Conservation (phyloP, 495 filamentous ascomycete genomes). For the Apiosordaria backusii region DNA sequence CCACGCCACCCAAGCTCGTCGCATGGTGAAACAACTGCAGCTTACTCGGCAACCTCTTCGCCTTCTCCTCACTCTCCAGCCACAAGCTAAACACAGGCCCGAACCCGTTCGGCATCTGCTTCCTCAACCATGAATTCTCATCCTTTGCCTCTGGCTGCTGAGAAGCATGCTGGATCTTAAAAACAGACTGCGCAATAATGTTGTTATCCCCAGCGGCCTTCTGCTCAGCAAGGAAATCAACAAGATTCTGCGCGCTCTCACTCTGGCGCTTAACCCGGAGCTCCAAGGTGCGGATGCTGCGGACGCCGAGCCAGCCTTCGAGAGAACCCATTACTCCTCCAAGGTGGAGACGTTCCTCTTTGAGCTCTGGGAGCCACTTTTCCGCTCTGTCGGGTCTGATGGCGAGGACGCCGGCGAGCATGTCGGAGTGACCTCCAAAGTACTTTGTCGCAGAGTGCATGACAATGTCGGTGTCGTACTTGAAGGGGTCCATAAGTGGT, state of each 20-base stretch:
- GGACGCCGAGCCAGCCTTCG: conserved; percentile 87
- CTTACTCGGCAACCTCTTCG: conserved; percentile 69
- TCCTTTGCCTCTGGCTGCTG: conserved; percentile 59
- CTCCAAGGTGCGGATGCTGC: conserved; percentile 82
- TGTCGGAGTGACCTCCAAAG: conserved; percentile 87
- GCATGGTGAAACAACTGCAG: conserved; percentile 87
- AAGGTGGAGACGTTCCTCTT: conserved; percentile 64
- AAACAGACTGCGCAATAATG: conserved; percentile 52
- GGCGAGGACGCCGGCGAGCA: conserved; percentile 80
- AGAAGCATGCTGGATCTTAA: conserved; percentile 68
- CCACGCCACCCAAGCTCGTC: conserved; percentile 88
- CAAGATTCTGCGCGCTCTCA: conserved; percentile 61
- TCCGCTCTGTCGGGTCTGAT: conserved; percentile 41
- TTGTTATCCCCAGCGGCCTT: conserved; percentile 28
- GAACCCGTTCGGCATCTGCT: conserved; percentile 90
- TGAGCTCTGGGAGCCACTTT: conserved; percentile 56
- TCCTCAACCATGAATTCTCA: conserved; percentile 65
- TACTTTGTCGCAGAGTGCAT: conserved; percentile 96
- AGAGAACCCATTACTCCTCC: conserved; percentile 85
- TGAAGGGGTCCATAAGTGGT: conserved; percentile 79
- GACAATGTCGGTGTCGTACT: conserved; percentile 72
- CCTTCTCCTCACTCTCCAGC: conserved; percentile 57
- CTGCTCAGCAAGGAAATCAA: conserved; percentile 62
- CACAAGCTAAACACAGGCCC: conserved; percentile 82
- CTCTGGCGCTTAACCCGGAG: conserved; percentile 74